Evolutionary conservation across 169 alveolate genomes (phyloP), one percentile per base, ranked within the genome.

Genomic region (Eimeria necatrix): DNA sequence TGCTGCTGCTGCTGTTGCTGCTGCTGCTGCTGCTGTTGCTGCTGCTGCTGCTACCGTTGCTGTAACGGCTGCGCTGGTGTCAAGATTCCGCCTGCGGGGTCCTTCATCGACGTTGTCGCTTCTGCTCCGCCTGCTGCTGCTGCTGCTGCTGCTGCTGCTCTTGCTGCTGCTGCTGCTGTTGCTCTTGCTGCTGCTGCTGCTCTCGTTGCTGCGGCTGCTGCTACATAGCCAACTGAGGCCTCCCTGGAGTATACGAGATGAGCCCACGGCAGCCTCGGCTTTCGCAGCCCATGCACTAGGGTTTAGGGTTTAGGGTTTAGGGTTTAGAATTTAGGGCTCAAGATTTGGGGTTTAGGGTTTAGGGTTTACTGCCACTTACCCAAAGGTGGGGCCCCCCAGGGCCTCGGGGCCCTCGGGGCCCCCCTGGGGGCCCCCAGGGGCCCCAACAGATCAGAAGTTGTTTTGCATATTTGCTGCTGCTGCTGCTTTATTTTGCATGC

Each of bases 101-200:
- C 18, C 51, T 73, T 41, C 24, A n/a, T 18, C 32, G 48, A 16
- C 49, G 48, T 22, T 41, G 52, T 52, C 70, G 24, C 53, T 53
- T 14, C 26, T 16, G 32, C 48, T 64, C 26, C 53, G 73, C 53
- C 74, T 49, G 51, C 41, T 52, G 51, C 89, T 73, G 48, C 51
- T 24, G 18, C 71, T 12, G 73, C 49, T 52, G 56, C 74, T 8
- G 76, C 74, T 22, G 22, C 48, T 41, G 18, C 20, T 7, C 5
- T 24, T 18, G 16, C 83, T 71, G 7, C 83, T 16, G 51, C 49
- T 4, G 83, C 83, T 71, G 83, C 83, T 71, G 46, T 48, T 71
- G 46, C 83, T 71, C 51, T 48, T 71, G 83, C 83, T 71, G 83
- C 83, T 71, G 83, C 83, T 71, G 18, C 41, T 71, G 83, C 83